Base-by-base conservation (phyloP, 1,284 basidiomycete genomes). In the Xerocomus subilludens region DNA sequence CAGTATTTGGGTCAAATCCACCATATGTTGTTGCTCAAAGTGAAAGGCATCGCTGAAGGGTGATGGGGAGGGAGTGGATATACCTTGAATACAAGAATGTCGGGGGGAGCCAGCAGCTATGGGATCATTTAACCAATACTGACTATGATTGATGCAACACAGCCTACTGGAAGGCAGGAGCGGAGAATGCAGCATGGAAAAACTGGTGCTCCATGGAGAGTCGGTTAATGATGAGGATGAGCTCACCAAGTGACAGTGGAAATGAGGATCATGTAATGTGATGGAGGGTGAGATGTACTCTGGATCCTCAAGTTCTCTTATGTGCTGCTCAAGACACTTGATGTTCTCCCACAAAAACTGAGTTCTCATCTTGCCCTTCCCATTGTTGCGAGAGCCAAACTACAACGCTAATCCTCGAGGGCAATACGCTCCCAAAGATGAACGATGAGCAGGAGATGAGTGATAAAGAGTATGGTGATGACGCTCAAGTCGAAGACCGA, bases 1-100 rank as follows among this genome's bases (percentile, higher is more conserved):
- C 92, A 94, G 85, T 82, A 92, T 90, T 75, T 89, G 89, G 27
- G 90, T 88, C 67, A 93, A 86, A 77, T 93, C 91, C 56, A 89
- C 81, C 10, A 91, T 89, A 1, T 91, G 88, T 42, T 89, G 89
- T 64, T 90, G 89, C 35, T 85, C 86, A 62, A 86, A 79, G 69
- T 87, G 88, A 65, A 87, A 88, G 49, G 89, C 86, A 73, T 89
- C 89, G 70, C 87, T 89, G 69, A 89, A 87, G 21, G 86, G 80
- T 71, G 89, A 88, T 69, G 88, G 87, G 25, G 87, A 85, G 14
- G 89, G 86, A 0, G 88, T 88, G 38, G 87, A 88, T 21, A 82
- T 66, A 42, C 81, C 74, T 33, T 84, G 84, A 33, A 84, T 76
- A 82, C 84, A 85, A 27, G 82, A 75, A 55, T 78, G 73, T 23